Percentiles rank a stretch among this genome's conserved stretches.
These are phyloP conservation scores for Neocatenulostroma microsporum DNA, from an alignment of 2,329 filamentous ascomycete species.

Conservation along the genomic window DNA sequence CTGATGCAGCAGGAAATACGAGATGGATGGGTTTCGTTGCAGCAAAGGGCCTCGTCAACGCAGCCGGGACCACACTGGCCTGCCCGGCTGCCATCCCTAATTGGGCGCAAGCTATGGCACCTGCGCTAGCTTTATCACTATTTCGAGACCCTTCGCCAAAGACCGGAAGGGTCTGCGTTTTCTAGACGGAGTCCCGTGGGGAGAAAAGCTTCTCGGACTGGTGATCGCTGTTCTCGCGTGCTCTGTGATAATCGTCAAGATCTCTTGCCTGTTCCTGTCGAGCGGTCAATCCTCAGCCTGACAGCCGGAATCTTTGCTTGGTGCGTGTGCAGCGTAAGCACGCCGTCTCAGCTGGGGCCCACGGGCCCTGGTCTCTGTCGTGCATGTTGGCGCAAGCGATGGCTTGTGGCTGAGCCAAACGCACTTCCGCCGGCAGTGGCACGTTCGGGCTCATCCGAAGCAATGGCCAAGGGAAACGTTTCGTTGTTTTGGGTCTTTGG, in stretches of 20 bases:
- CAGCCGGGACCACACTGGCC: too few relatives aligned
- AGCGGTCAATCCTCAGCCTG: neutral
- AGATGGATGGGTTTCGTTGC: too few relatives aligned
- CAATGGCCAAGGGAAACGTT: neutral
- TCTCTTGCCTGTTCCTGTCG: constrained; percentile 1
- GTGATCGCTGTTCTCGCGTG: neutral
- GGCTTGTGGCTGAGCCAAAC: constrained; percentile 3
- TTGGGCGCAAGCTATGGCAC: neutral
- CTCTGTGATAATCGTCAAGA: neutral
- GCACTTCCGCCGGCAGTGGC: too few relatives aligned
- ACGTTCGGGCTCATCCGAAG: neutral
- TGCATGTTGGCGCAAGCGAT: neutral
- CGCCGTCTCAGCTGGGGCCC: neutral
- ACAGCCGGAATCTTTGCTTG: too few relatives aligned
- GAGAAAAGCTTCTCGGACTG: neutral
- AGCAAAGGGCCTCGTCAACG: too few relatives aligned
- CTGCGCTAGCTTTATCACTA: neutral
- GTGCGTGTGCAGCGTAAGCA: too few relatives aligned
- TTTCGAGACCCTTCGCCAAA: too few relatives aligned
- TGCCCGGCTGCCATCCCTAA: neutral
- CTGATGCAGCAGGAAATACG: too few relatives aligned
- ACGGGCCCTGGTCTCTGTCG: too few relatives aligned
- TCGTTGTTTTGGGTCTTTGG: neutral
- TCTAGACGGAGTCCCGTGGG: neutral
- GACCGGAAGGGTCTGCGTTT: too few relatives aligned